A percentile compares a stretch with the other conserved stretches of the same genome.
Conservation (phyloP, 148 eudicot species). For the Silene conica region DNA sequence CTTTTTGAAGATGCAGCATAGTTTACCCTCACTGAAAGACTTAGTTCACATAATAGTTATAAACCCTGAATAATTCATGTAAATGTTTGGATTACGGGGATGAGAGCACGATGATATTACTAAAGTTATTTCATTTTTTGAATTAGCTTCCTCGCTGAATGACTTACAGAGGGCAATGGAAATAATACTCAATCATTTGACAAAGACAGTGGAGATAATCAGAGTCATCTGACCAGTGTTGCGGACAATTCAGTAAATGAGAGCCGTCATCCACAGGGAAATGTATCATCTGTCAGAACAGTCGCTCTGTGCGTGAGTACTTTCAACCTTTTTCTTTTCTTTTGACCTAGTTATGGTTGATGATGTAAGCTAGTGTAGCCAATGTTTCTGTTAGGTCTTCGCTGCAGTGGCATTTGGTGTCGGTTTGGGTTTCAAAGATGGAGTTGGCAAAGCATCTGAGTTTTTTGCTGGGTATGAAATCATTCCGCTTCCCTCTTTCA, state of each 20-base stretch:
- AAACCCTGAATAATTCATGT: no score
- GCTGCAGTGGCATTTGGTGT: slow-evolving; percentile 84
- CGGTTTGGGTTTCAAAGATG: slow-evolving; percentile 83
- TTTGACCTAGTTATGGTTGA: not conserved
- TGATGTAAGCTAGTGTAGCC: slow-evolving; percentile 30
- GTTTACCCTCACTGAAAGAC: no score
- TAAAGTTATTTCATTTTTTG: not conserved
- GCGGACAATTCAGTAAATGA: slow-evolving; percentile 30
- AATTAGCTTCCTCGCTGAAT: slow-evolving; percentile 22
- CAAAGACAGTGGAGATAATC: slow-evolving; percentile 23
- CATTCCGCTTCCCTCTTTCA: not conserved
- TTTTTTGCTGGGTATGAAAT: slow-evolving; percentile 90
- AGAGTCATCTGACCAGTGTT: slow-evolving; percentile 29
- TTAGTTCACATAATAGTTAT: no score
- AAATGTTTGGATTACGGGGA: not conserved
- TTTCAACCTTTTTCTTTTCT: slow-evolving; percentile 1
- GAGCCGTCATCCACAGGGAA: slow-evolving; percentile 30
- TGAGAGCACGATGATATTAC: not conserved
- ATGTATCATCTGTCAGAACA: slow-evolving; percentile 50
- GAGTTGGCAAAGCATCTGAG: slow-evolving; percentile 86
- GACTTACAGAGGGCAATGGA: slow-evolving; percentile 41
- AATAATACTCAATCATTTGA: slow-evolving; percentile 33
- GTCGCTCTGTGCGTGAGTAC: slow-evolving; percentile 77
- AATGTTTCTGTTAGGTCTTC: slow-evolving; percentile 52
- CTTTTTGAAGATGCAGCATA: no score